Conservation (phyloP, 768 basidiomycete species). For the Dioszegia hungarica region DNA sequence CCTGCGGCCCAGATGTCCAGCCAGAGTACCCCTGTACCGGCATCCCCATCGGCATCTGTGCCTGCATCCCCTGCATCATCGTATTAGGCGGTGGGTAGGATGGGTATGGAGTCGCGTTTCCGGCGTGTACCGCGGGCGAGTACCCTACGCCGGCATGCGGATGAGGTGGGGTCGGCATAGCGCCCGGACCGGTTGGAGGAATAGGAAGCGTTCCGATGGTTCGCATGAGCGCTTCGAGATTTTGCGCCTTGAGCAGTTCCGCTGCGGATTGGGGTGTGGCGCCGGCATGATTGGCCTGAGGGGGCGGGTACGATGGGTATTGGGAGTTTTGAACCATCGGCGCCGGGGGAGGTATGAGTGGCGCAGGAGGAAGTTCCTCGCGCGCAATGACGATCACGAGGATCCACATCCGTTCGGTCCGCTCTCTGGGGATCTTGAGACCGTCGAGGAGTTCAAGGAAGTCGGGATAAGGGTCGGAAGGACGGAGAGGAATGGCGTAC, state of each 20-base stretch:
- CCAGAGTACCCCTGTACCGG: neutral
- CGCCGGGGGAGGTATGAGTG: neutral
- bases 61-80: too few relatives aligned
- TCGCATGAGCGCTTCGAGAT: constrained; percentile 35
- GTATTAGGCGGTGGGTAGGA: neutral
- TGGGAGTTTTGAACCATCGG: too few relatives aligned
- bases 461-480: constrained; percentile 33
- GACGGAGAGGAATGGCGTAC: constrained; percentile 42
- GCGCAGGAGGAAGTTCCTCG: constrained; percentile 2
- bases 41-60: too few relatives aligned
- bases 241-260: constrained; percentile 12
- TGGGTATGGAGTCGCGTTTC: neutral
- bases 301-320: neutral
- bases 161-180: neutral
- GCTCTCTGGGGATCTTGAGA: constrained; percentile 22
- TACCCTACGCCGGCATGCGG: neutral
- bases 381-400: constrained; percentile 31
- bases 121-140: neutral
- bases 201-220: constrained; percentile 11
- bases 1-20: neutral
- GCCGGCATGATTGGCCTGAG: neutral
- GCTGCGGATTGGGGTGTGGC: constrained; percentile 3
- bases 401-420: constrained; percentile 27
- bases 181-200: neutral
- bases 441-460: constrained; percentile 44